Base-by-base conservation (phyloP, 192 early-diverging fungal species). In the Anaeromyces robustus region DNA sequence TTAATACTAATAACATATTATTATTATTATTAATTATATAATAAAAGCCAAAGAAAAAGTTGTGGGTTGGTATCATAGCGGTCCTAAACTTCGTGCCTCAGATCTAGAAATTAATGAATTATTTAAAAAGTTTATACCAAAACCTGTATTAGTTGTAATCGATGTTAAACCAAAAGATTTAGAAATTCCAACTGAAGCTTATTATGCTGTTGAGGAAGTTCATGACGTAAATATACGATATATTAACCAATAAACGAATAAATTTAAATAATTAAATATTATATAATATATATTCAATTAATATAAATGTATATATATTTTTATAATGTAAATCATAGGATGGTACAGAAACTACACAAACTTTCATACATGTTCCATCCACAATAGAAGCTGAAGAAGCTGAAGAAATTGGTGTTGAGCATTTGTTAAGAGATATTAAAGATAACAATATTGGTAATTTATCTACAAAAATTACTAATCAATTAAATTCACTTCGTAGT, bases 341-440 rank as follows among this genome's bases (percentile, higher is more conserved):
- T 84, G 98, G 98, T 77, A 98, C 96, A 32, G 92, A 95, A 7
- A 96, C 96, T 11, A 97, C 96, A 39, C 94, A 95, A 84, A 98
- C 98, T 9, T 99, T 99, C 87, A 92, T 95, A 84, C 96, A 99
- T 84, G 93, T 98, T 29, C 95, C 94, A 2, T 96, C 96, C 18
- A 90, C 93, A 78, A 97, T 99, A 81, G 97, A 96, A 43, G 98
- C 98, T 9, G 98, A 99, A 85, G 98, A 99, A 86, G 95, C 97
- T n/a, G 98, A 99, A 88, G 98, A 99, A 84, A 98, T 99, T 85
- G 98, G 98, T 37, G 98, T 99, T 1, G 98, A 99, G 84, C 98
- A 99, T 81, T 87, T 99, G 83, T 88, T 99, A 79, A 92, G 98
- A 80, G 98, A 99, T 84, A 97, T 99, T 84, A 99, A 98, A 86